Conservation (phyloP, 257 asterid genomes). For the Primulina huaijiensis region DNA sequence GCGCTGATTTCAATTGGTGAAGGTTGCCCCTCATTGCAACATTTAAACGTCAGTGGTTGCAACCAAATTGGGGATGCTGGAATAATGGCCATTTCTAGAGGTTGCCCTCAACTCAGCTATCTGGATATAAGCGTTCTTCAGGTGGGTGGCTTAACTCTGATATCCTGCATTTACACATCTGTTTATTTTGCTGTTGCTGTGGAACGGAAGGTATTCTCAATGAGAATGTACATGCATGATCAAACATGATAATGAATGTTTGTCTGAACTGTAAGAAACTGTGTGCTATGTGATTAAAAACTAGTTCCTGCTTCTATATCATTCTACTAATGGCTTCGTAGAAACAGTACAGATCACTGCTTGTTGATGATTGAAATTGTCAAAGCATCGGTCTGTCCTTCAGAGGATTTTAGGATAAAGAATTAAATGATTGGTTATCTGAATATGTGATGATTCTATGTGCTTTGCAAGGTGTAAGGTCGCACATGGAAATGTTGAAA, state of each 20-base stretch:
- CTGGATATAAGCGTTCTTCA: constrained; percentile 87
- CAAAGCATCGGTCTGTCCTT: neutral
- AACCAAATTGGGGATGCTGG: constrained; percentile 82
- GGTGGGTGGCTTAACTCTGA: constrained; percentile 42
- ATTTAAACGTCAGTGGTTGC: constrained; percentile 87
- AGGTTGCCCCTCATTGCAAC: constrained; percentile 64
- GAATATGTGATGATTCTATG: neutral
- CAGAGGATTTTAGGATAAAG: neutral
- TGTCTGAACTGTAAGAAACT: neutral
- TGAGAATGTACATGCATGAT: neutral
- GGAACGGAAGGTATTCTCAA: neutral
- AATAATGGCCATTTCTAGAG: constrained; percentile 75
- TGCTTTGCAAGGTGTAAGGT: neutral
- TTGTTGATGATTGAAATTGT: neutral
- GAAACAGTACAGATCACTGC: neutral
- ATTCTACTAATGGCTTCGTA: neutral
- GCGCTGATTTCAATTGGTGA: constrained; percentile 72
- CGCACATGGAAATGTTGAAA: neutral
- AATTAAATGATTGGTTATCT: neutral
- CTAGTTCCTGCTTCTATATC: neutral
- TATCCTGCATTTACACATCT: neutral
- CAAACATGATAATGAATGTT: neutral
- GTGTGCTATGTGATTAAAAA: constrained; percentile 5
- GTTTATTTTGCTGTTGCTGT: constrained; percentile 4
- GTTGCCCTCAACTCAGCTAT: constrained; percentile 71